A percentile compares a stretch with the other conserved stretches of the same genome.
phyloP scores from a whole-genome alignment of 2,329 filamentous ascomycete species.

The Chaetomium strumarium region DNA sequence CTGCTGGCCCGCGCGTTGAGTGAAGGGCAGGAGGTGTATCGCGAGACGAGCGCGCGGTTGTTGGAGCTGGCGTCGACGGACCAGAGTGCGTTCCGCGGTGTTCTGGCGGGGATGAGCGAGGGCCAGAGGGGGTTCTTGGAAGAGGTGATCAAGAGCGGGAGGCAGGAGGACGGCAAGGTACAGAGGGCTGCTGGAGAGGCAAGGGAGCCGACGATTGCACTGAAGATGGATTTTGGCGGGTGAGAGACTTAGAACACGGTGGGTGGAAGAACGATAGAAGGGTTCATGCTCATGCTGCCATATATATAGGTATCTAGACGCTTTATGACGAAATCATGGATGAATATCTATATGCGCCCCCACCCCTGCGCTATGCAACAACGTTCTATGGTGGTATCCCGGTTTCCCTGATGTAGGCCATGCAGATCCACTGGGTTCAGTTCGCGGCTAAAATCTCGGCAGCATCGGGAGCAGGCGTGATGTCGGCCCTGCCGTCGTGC shows the following conservation, averaged over 20 bases:
- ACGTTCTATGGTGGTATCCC: background rate
- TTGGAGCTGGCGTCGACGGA: conserved; percentile 76
- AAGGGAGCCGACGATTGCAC: conserved; percentile 70
- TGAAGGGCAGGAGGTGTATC: conserved; percentile 52
- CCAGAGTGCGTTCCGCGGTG: conserved; percentile 63
- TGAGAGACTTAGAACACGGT: conserved; percentile 15
- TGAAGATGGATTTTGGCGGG: conserved; percentile 87
- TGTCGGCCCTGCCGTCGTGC: conserved; percentile 42
- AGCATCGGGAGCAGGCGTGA: conserved; percentile 44
- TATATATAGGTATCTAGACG: too few relatives aligned
- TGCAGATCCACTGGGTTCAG: conserved; percentile 26
- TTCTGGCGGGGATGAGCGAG: conserved; percentile 65
- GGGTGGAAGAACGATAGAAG: background rate
- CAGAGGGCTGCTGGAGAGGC: conserved; percentile 33
- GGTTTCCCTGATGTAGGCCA: background rate
- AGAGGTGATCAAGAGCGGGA: conserved; percentile 65
- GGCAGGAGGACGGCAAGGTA: conserved; percentile 33
- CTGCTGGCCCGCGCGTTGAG: conserved; percentile 66
- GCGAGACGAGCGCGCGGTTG: conserved; percentile 69
- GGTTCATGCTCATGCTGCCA: too few relatives aligned
- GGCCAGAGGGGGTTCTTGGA: conserved; percentile 74
- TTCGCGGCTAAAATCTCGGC: conserved; percentile 54
- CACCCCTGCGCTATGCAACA: background rate
- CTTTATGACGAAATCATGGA: background rate
- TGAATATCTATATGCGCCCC: conserved; percentile 7